Conservation (phyloP, 148 eudicot species). For the Tetragonia tetragonoides region DNA sequence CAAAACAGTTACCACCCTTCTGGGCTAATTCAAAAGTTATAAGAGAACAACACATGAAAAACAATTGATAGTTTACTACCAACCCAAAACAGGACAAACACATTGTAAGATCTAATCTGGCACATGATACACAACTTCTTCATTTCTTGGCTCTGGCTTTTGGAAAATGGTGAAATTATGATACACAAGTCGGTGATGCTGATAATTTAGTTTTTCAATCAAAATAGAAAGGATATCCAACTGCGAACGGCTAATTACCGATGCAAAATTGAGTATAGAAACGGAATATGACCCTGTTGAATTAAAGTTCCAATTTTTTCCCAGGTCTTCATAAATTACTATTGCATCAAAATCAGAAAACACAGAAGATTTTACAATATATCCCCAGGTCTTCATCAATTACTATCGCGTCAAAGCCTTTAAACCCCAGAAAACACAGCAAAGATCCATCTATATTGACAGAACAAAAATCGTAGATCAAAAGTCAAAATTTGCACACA, state of each 20-base stretch:
- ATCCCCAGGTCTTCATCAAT: neutral
- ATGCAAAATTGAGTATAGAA: neutral
- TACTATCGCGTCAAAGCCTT: neutral
- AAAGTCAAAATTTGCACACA: neutral
- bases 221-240: neutral
- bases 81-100: too few relatives aligned
- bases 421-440: neutral
- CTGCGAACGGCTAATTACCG: neutral
- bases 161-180: too few relatives aligned
- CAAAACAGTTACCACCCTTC: neutral
- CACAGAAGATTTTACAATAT: neutral
- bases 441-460: neutral
- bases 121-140: too few relatives aligned
- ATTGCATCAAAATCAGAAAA: neutral
- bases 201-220: neutral
- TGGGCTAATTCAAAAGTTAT: neutral
- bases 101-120: too few relatives aligned
- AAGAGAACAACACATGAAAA: too few relatives aligned
- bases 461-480: neutral
- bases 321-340: neutral
- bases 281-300: neutral
- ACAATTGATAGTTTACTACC: too few relatives aligned
- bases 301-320: neutral
- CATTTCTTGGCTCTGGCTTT: too few relatives aligned
- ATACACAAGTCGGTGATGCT: neutral